phyloP scores from a whole-genome alignment of 2,329 filamentous ascomycete genomes.

The Aspergillus brasiliensis region DNA sequence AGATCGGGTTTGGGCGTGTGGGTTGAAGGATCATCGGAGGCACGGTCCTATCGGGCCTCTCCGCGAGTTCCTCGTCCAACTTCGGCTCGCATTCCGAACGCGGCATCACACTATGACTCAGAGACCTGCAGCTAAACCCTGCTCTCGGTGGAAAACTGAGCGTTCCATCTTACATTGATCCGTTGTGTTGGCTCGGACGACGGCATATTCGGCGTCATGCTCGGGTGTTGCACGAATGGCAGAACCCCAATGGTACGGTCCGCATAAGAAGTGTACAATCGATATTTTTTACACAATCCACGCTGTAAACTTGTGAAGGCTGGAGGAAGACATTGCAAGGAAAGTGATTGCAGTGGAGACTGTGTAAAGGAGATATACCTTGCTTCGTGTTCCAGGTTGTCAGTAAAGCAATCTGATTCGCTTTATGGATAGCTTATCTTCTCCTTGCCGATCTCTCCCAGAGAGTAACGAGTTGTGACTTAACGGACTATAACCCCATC shows the following conservation, averaged over 20 bases:
- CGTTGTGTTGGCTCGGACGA: too few species aligned
- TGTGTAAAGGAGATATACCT: not conserved
- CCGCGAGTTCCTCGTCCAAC: not conserved
- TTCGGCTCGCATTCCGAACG: not conserved
- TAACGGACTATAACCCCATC: not conserved
- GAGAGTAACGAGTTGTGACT: not conserved
- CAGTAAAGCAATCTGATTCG: not conserved
- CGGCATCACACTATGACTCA: not conserved
- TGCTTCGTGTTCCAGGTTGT: not conserved
- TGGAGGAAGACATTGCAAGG: not conserved
- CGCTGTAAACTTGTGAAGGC: not conserved
- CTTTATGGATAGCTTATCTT: too few species aligned
- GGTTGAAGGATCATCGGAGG: not conserved
- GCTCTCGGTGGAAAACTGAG: too few species aligned
- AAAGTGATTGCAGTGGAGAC: not conserved
- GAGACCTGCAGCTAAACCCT: too few species aligned
- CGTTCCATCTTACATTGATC: too few species aligned
- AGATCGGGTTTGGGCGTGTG: not conserved
- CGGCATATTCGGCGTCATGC: too few species aligned
- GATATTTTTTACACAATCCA: not conserved
- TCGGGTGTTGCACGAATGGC: too few species aligned
- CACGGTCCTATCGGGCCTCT: not conserved
- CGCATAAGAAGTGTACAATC: not conserved
- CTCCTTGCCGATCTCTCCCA: not conserved
- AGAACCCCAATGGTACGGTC: too few species aligned